Evolutionary conservation across 1,139 yeast species (phyloP).

Genomic region (Debaryomyces sp.): DNA sequence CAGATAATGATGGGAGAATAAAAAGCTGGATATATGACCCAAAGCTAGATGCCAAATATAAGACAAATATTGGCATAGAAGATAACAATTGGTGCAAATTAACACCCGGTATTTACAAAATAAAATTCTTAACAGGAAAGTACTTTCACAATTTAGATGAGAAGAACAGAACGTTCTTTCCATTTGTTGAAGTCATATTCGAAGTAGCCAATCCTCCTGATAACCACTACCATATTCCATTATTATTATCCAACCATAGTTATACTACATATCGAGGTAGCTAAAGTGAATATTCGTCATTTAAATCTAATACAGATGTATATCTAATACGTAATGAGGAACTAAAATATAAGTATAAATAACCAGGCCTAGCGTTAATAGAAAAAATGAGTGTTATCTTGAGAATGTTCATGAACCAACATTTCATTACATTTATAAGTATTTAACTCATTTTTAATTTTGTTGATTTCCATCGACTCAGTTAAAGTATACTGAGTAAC

Average conservation of each 20-base stretch:
- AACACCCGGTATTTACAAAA: slow-evolving; percentile 67
- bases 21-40: slow-evolving; percentile 64
- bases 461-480: slow-evolving; percentile 47
- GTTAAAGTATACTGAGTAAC: slow-evolving; percentile 54
- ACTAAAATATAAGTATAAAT: slow-evolving; percentile 4
- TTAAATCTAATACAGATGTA: background rate
- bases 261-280: slow-evolving; percentile 90
- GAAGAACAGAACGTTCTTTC: slow-evolving; percentile 63
- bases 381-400: slow-evolving; percentile 55
- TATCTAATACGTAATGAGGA: slow-evolving; percentile 4
- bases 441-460: slow-evolving; percentile 54
- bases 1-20: slow-evolving; percentile 80
- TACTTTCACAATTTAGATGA: slow-evolving; percentile 50
- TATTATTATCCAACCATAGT: slow-evolving; percentile 78
- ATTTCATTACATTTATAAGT: slow-evolving; percentile 55
- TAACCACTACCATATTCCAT: slow-evolving; percentile 83
- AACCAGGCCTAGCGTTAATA: slow-evolving; percentile 24
- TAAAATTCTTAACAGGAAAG: slow-evolving; percentile 71
- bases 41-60: slow-evolving; percentile 19
- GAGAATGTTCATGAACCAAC: slow-evolving; percentile 57
- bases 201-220: slow-evolving; percentile 67
- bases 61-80: slow-evolving; percentile 35
- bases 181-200: slow-evolving; percentile 78
- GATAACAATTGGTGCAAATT: slow-evolving; percentile 44
- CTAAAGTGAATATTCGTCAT: slow-evolving; percentile 19